Conservation (phyloP, 2,329 filamentous ascomycete species). For the Furcasterigmium sp. region DNA sequence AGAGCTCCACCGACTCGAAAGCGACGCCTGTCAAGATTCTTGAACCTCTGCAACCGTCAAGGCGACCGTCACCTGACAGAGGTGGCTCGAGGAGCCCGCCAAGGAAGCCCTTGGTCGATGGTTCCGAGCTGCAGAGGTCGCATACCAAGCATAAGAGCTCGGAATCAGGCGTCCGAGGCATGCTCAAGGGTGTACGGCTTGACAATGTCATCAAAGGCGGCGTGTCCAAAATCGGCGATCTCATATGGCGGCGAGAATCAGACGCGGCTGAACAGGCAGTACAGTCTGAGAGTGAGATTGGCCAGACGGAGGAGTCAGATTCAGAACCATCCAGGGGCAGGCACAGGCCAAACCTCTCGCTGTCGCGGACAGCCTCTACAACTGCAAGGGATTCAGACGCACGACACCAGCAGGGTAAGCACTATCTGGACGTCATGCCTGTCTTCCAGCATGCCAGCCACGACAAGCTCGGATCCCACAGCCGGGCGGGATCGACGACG, state of each 20-base stretch:
- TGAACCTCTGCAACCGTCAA: neutral
- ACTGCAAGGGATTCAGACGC: constrained; percentile 24
- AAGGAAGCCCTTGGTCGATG: neutral
- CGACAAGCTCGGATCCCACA: constrained; percentile 3
- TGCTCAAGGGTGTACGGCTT: constrained; percentile 74
- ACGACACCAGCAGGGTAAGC: constrained; percentile 28
- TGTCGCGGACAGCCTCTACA: constrained; percentile 23
- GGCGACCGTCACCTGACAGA: neutral
- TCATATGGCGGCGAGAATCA: constrained; percentile 51
- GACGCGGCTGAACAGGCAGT: constrained; percentile 18
- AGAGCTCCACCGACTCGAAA: neutral
- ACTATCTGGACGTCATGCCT: constrained; percentile 48
- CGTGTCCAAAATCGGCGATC: constrained; percentile 51
- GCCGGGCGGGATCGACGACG: neutral
- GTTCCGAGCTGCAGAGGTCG: constrained; percentile 1
- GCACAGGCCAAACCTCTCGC: constrained; percentile 24
- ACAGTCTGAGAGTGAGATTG: constrained; percentile 25
- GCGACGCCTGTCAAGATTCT: neutral
- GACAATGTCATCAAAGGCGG: constrained; percentile 63
- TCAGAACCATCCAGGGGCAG: constrained; percentile 34
- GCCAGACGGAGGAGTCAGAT: constrained; percentile 46
- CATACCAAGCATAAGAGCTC: constrained; percentile 18
- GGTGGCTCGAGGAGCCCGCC: neutral
- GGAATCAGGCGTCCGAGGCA: constrained; percentile 56
- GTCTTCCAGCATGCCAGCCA: constrained; percentile 34